Base-by-base conservation (phyloP, 2,329 filamentous ascomycete species). In the Pseudogymnoascus sp. region DNA sequence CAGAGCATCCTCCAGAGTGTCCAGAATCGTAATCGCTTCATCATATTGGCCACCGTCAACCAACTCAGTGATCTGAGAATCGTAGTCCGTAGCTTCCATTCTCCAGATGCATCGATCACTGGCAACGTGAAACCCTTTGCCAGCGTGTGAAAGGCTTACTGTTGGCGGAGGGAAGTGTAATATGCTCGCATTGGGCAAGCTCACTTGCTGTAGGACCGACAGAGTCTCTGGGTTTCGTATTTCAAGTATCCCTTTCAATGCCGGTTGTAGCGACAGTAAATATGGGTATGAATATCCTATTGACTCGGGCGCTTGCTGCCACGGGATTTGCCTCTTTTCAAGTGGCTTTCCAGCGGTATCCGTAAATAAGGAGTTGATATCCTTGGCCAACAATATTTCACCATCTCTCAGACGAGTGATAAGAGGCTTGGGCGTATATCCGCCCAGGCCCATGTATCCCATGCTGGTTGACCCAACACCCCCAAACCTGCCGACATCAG, bases 211-310 rank as follows among this genome's bases (percentile, higher is more conserved):
- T 16, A 99, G 79, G 14, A 97, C 78, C n/a, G 87, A 95, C 53
- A 97, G 78, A 0, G 93, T 97, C 64, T 95, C 89, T 0, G 95
- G 93, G 71, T 97, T 99, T 42, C 95, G 84, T 38, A 99, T 88
- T 75, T 99, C 95, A 10, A 99, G 78, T 0, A 85, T 86, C 2
- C 93, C 92, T 74, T 95, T 96, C 1, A 89, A 82, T 0, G 91
- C 86, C 6, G 91, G 81, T 72, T 96, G 92, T 13, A 99, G 79
- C 8, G 92, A 90, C 59, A 99, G 80, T 63, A 99, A 87, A 73
- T 97, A 99, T 0, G 95, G 95, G 73, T 99, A 99, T 21, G 93
- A 97, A 74, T 97, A 99, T 21, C 93, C 95, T 64, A 99, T 87
- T 63, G 88, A 88, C 70, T 97, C 93, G 1, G 95, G 96, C 1